phyloP scores from a whole-genome alignment of 2,329 filamentous ascomycete species.

The Chrysosporium queenslandicum region DNA sequence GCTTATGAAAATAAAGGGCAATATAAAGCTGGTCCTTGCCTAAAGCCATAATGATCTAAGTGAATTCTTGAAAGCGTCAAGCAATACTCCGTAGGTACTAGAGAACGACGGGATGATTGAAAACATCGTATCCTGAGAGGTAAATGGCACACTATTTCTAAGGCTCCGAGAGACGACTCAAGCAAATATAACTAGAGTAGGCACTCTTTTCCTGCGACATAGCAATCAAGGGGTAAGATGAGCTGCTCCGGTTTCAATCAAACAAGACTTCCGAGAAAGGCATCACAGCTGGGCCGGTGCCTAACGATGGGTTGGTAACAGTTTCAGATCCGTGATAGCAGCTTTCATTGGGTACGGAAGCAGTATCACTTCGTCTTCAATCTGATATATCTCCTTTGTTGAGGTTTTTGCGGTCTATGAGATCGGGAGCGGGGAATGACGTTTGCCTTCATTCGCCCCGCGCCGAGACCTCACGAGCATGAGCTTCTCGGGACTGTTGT shows the following conservation, averaged over 20 bases:
- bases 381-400: neutral
- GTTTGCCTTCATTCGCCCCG: neutral
- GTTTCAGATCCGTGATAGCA: neutral
- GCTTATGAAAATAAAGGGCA: slow-evolving; percentile 8
- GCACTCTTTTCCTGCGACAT: no score
- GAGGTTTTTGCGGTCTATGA: neutral
- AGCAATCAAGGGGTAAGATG: no score
- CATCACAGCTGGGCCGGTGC: no score
- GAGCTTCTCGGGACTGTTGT: neutral
- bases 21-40: slow-evolving; percentile 4
- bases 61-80: neutral
- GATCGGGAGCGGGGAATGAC: neutral
- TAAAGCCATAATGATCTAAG: neutral
- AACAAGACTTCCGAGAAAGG: no score
- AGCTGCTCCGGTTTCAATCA: no score
- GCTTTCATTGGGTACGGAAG: neutral
- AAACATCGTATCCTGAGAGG: no score
- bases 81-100: no score
- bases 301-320: no score
- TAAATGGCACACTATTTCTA: no score
- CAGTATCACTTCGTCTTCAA: neutral
- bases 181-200: no score
- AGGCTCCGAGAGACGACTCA: no score
- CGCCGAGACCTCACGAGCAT: neutral
- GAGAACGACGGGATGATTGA: no score